These are phyloP conservation scores for Talaromyces wortmannii DNA, from an alignment of 495 filamentous ascomycete genomes.

Conservation along the genomic window DNA sequence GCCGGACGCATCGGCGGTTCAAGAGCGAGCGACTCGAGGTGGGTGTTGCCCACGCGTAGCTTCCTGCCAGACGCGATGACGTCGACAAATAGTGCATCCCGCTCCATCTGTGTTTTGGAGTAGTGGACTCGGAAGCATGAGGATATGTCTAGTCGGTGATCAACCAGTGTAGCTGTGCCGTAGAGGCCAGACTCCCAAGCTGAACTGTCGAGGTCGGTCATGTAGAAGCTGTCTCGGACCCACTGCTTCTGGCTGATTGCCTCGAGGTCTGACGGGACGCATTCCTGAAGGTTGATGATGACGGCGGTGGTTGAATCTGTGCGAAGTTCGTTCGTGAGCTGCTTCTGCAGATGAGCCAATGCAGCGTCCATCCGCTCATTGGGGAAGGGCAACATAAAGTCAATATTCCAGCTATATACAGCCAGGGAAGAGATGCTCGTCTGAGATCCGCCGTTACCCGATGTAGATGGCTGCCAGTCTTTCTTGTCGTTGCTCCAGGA, in stretches of 20 bases:
- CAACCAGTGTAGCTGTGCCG: constrained; percentile 47
- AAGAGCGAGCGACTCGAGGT: constrained; percentile 42
- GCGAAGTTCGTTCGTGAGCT: constrained; percentile 6
- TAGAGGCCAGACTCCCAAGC: constrained; percentile 26
- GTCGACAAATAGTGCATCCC: constrained; percentile 48
- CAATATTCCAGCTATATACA: constrained; percentile 41
- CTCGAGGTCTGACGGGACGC: constrained; percentile 28
- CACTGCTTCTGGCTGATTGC: constrained; percentile 29
- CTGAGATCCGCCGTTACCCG: not conserved
- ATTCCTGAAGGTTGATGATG: constrained; percentile 48
- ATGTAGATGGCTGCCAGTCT: not conserved
- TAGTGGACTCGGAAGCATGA: constrained; percentile 41
- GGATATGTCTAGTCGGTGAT: constrained; percentile 26
- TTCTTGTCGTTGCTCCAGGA: not conserved
- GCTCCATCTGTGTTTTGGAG: constrained; percentile 28
- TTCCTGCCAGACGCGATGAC: not conserved
- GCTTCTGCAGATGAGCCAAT: constrained; percentile 25
- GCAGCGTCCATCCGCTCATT: constrained; percentile 35
- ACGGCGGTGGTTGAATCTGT: constrained; percentile 8
- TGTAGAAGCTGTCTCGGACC: constrained; percentile 34
- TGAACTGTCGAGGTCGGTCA: constrained; percentile 33
- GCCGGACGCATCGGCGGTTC: constrained; percentile 32
- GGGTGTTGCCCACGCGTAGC: constrained; percentile 44
- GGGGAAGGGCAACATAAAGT: constrained; percentile 31
- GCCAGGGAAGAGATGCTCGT: not conserved